Evolutionary conservation across 257 asterid species (phyloP).

Genomic region (Jaltomata sinuosa): DNA sequence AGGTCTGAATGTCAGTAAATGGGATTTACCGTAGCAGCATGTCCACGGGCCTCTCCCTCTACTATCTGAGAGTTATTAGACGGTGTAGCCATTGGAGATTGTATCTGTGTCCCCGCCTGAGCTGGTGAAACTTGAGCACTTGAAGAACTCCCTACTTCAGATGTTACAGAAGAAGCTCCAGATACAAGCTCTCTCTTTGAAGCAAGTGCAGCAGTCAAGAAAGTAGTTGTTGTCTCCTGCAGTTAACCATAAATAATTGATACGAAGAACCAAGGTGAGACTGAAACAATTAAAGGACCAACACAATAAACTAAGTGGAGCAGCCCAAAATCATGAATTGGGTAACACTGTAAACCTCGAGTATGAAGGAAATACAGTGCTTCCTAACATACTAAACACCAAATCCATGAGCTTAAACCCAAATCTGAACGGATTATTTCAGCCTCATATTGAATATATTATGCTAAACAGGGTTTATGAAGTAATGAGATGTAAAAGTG

Average conservation of each 20-base stretch:
- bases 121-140: slow-evolving; percentile 23
- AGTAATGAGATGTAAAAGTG: background rate
- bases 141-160: slow-evolving; percentile 42
- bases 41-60: slow-evolving; percentile 25
- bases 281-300: background rate
- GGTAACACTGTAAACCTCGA: background rate
- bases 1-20: background rate
- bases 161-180: slow-evolving; percentile 30
- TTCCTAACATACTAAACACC: background rate
- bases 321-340: background rate
- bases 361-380: background rate
- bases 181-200: slow-evolving; percentile 37
- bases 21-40: slow-evolving; percentile 37
- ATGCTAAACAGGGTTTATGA: background rate
- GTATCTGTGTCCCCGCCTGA: slow-evolving; percentile 7
- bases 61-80: slow-evolving; percentile 21
- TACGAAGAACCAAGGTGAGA: background rate
- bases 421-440: background rate
- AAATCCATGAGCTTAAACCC: background rate
- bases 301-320: background rate
- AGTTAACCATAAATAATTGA: background rate
- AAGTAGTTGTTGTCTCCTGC: slow-evolving; percentile 80
- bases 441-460: background rate
- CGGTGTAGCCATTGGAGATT: slow-evolving; percentile 23
- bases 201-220: slow-evolving; percentile 71